These are phyloP conservation scores for Lipomyces mesembrius DNA, from an alignment of 805 yeast species.

Conservation along the genomic window DNA sequence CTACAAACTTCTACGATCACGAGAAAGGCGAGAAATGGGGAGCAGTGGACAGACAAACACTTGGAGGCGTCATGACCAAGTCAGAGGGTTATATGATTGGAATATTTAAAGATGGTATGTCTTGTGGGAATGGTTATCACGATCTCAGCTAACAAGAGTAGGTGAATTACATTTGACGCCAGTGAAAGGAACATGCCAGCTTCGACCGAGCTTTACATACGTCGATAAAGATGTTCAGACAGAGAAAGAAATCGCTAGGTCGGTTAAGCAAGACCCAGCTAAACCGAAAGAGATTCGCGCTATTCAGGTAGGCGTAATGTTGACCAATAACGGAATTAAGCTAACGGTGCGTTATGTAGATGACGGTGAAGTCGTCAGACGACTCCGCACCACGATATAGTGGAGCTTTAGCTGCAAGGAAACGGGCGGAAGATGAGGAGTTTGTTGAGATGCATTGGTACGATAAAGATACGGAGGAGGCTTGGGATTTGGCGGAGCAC, in stretches of 20 bases:
- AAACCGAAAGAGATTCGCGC: conserved; percentile 58
- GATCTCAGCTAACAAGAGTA: background rate
- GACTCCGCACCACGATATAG: conserved; percentile 66
- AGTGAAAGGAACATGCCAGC: conserved; percentile 68
- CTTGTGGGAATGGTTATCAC: background rate
- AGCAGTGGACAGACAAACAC: conserved; percentile 58
- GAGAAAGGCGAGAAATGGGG: conserved; percentile 69
- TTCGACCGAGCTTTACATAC: conserved; percentile 81
- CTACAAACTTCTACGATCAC: conserved; percentile 67
- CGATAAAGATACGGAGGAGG: conserved; percentile 47
- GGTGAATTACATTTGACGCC: conserved; percentile 64
- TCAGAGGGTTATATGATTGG: conserved; percentile 48
- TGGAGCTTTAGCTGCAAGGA: conserved; percentile 70
- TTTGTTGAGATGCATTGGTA: conserved; percentile 53
- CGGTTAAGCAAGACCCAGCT: conserved; percentile 50
- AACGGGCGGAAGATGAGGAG: conserved; percentile 65
- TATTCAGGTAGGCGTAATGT: conserved; percentile 52
- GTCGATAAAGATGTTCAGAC: conserved; percentile 63
- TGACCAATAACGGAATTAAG: background rate
- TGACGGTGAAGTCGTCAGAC: conserved; percentile 68
- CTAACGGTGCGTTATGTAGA: conserved; percentile 36
- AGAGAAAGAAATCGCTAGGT: conserved; percentile 50
- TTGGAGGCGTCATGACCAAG: conserved; percentile 66
- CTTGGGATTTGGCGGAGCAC: conserved; percentile 44
- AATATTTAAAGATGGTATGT: conserved; percentile 48